These are phyloP conservation scores for Jackrogersella multiformis DNA, from an alignment of 495 filamentous ascomycete genomes.

Conservation along the genomic window DNA sequence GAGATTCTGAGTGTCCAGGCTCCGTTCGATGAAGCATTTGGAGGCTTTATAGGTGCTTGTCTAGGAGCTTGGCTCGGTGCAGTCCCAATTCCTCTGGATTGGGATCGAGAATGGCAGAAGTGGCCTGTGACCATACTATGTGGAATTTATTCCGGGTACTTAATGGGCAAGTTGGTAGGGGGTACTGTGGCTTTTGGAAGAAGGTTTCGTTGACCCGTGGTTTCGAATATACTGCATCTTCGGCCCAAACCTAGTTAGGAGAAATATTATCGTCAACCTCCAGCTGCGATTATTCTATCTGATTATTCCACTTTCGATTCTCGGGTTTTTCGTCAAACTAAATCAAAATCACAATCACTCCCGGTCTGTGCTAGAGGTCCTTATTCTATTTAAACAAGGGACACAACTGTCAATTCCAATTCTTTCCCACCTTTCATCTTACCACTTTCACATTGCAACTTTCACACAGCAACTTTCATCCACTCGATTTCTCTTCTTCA, in stretches of 20 bases:
- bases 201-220: slow-evolving; percentile 42
- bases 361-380: too few relatives aligned
- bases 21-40: slow-evolving; percentile 74
- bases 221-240: not conserved
- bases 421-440: too few relatives aligned
- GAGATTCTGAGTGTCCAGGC: slow-evolving; percentile 67
- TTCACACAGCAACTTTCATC: too few relatives aligned
- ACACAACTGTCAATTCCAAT: too few relatives aligned
- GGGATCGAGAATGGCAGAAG: slow-evolving; percentile 95
- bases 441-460: too few relatives aligned
- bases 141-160: slow-evolving; percentile 54
- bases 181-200: slow-evolving; percentile 53
- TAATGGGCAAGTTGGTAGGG: slow-evolving; percentile 49
- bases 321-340: too few relatives aligned
- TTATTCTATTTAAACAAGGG: too few relatives aligned
- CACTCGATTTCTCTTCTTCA: too few relatives aligned
- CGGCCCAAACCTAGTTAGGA: not conserved
- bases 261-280: not conserved
- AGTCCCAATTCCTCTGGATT: slow-evolving; percentile 94
- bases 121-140: slow-evolving; percentile 87
- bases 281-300: not conserved
- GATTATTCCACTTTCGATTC: too few relatives aligned
- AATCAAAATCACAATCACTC: too few relatives aligned
- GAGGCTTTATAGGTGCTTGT: slow-evolving; percentile 70
- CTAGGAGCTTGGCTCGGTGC: slow-evolving; percentile 79